Percentiles rank a stretch among this genome's conserved stretches.
Conservation (phyloP, 192 early-diverging fungal genomes). For the Dissophora globulifera region DNA sequence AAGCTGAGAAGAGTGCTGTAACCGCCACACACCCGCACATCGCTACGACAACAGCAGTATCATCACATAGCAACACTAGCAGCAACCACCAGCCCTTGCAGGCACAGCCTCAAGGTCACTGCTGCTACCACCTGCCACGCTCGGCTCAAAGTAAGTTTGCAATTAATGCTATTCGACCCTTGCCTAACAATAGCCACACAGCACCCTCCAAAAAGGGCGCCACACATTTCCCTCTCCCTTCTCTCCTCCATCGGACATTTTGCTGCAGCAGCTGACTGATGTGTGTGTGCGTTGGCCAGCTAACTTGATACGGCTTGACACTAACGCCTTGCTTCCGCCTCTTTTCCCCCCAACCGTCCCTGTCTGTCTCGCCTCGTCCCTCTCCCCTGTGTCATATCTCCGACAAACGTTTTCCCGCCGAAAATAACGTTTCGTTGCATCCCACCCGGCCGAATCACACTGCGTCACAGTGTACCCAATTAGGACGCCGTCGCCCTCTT, state of each 20-base stretch:
- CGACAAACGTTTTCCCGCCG: background rate
- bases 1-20: background rate
- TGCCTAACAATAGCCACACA: background rate
- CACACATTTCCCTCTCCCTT: too few relatives aligned
- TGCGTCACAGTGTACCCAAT: background rate
- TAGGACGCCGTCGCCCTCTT: background rate
- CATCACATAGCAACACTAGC: too few relatives aligned
- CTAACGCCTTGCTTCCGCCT: too few relatives aligned
- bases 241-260: too few relatives aligned
- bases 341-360: background rate
- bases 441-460: background rate
- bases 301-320: too few relatives aligned
- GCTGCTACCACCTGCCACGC: conserved; percentile 10
- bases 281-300: too few relatives aligned
- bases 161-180: background rate
- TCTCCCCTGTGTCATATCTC: background rate
- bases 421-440: conserved; percentile 7
- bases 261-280: too few relatives aligned
- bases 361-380: background rate
- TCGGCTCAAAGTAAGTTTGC: conserved; percentile 10
- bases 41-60: background rate
- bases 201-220: too few relatives aligned
- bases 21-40: background rate
- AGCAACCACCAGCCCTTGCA: too few relatives aligned
- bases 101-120: conserved; percentile 1